These are phyloP conservation scores for Dipteronia sinensis DNA, from an alignment of 345 rosid species.

Conservation along the genomic window DNA sequence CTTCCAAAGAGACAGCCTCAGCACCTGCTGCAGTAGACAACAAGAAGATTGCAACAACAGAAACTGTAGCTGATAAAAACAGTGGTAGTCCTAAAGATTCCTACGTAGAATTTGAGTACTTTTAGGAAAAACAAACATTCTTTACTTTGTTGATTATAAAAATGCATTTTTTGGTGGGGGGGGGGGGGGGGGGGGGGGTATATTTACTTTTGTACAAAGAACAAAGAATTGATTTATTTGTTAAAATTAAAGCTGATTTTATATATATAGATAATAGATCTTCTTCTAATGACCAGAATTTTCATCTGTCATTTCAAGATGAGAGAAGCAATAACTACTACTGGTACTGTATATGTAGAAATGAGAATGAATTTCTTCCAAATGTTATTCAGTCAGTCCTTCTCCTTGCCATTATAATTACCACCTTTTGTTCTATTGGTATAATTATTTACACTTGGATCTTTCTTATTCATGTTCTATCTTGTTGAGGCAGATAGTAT, in stretches of 20 bases:
- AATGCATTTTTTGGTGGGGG: not conserved
- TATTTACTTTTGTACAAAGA: conserved; percentile 19
- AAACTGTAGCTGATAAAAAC: conserved; percentile 28
- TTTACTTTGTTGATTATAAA: not conserved
- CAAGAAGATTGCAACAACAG: conserved; percentile 23
- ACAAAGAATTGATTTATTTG: not conserved
- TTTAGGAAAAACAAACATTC: conserved; percentile 30
- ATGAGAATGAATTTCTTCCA: not conserved
- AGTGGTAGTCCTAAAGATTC: conserved; percentile 28
- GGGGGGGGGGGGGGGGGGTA: not conserved
- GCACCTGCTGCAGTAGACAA: conserved; percentile 10
- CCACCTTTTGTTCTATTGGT: not conserved
- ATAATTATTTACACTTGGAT: not conserved
- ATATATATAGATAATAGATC: no score
- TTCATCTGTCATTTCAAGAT: not conserved
- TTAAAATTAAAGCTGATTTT: not conserved
- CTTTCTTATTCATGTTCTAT: not conserved
- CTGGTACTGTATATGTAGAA: not conserved
- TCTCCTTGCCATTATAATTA: not conserved
- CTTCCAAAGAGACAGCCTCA: conserved; percentile 48
- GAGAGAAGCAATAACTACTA: conserved; percentile 3
- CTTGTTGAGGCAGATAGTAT: not conserved
- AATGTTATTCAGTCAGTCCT: no score
- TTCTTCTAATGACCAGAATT: conserved; percentile 3
- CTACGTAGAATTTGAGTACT: conserved; percentile 64